Evolutionary conservation across 129 eudicot genomes (phyloP), one percentile per base, ranked within the genome.

Genomic region (Chrysanthemum makinoi): DNA sequence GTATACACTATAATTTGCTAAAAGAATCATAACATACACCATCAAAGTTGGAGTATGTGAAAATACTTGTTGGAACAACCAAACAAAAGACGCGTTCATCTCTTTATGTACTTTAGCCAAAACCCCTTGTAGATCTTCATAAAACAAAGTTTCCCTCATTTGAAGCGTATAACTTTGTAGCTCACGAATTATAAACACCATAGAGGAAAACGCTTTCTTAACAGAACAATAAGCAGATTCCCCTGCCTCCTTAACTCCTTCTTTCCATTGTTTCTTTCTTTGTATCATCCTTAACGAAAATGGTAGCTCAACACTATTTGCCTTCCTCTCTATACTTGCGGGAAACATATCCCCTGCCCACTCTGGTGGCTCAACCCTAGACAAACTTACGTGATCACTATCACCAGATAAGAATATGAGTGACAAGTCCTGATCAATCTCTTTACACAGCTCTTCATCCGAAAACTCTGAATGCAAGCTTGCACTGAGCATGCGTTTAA

Each of bases 151-250:
- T 72, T 90, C 88, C 55, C 99, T 83, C 99, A 90, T 90, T 50
- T 88, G 97, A 15, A 95, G 58, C 68, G 88, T 84, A 62, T 68
- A 95, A 65, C 97, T 82, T 13, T 95, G 99, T 10, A 95, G 85
- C 83, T 95, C 99, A 13, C 93, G 84, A 52, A 95, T 90, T 62
- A 95, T 95, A 49, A 95, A 95, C 79, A 95, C 99, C 99, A 95
- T 90, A 0, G 96, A 90, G 2, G 99, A 95, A 66, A 95, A 95
- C 1, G 99, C 99, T 56, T 80, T 90, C 76, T 88, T 90, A 14
- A 90, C 87, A 1, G 99, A 94, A 50, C 94, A 86, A 47, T 70
- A 90, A 16, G 97, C 99, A 35, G 88, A 84, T 44, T 85, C 97
- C 22, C 99, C 95, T 22, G 74, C 91, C 62, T 77, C 89, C 56